These are phyloP conservation scores for Chlamydomonas urium DNA, from an alignment of 139 green algal genomes.

Conservation along the genomic window DNA sequence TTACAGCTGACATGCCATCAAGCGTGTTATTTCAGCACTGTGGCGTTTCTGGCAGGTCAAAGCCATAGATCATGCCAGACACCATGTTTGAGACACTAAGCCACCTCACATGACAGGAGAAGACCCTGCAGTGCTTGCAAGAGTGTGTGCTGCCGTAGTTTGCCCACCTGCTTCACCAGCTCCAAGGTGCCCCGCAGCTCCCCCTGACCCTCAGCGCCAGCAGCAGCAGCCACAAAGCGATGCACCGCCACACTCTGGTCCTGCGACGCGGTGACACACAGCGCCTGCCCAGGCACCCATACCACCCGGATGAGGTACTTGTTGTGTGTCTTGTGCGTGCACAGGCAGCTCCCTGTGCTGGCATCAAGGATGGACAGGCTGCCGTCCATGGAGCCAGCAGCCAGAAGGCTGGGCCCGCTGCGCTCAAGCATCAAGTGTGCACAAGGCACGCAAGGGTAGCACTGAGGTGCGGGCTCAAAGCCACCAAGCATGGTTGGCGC, in stretches of 20 bases:
- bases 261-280: conserved; percentile 20
- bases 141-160: neutral
- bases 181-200: neutral
- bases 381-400: conserved; percentile 53
- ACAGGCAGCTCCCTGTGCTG: conserved; percentile 1
- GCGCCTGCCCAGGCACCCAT: conserved; percentile 2
- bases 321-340: neutral
- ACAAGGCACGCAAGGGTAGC: too few relatives aligned
- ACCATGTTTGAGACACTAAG: too few relatives aligned
- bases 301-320: conserved; percentile 29
- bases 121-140: neutral
- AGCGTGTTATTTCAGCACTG: too few relatives aligned
- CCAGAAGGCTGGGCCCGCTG: conserved; percentile 14
- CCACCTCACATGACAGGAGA: too few relatives aligned
- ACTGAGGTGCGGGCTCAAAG: too few relatives aligned
- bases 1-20: too few relatives aligned
- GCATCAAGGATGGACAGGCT: conserved; percentile 36
- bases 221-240: neutral
- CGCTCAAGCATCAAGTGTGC: neutral
- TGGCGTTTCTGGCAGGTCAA: too few relatives aligned
- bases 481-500: too few relatives aligned
- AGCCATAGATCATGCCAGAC: too few relatives aligned
- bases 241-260: conserved; percentile 39
- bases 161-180: conserved; percentile 3
- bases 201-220: neutral